Evolutionary conservation across 202 grass and related monocot species (phyloP).

Genomic region (Eragrostis tef): DNA sequence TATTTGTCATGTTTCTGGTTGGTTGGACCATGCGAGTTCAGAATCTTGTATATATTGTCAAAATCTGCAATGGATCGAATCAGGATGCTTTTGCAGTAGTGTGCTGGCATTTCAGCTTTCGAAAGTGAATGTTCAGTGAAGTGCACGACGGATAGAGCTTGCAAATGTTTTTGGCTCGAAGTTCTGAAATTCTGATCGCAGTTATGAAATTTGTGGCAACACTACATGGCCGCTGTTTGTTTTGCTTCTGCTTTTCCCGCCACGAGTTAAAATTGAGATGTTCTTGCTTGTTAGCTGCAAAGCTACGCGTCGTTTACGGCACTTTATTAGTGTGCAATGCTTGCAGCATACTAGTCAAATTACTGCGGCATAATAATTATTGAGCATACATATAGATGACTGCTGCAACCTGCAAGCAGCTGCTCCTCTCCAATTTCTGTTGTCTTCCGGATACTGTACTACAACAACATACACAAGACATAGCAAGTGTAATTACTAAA

Average conservation of each 20-base stretch:
- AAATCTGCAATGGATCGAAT: slow-evolving; percentile 30
- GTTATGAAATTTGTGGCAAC: too few species aligned
- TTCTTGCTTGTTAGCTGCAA: slow-evolving; percentile 42
- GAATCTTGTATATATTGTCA: slow-evolving; percentile 47
- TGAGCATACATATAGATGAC: slow-evolving; percentile 26
- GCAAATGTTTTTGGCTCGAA: not conserved
- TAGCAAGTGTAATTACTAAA: not conserved
- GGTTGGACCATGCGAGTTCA: slow-evolving; percentile 20
- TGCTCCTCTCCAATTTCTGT: not conserved
- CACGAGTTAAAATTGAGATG: too few species aligned
- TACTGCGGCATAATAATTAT: not conserved
- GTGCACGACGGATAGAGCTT: not conserved
- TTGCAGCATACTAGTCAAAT: slow-evolving; percentile 23
- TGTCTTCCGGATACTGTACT: slow-evolving; percentile 11
- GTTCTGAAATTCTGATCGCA: too few species aligned
- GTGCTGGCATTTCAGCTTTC: not conserved
- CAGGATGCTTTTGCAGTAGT: slow-evolving; percentile 18
- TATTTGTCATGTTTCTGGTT: slow-evolving; percentile 37
- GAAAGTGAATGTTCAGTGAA: not conserved
- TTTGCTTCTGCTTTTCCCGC: too few species aligned
- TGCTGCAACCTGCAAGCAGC: slow-evolving; percentile 33
- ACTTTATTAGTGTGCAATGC: slow-evolving; percentile 15
- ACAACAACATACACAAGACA: not conserved
- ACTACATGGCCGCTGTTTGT: not conserved
- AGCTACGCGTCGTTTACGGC: slow-evolving; percentile 3